A percentile compares a stretch with the other conserved stretches of the same genome.
Evolutionary conservation across 192 early-diverging fungal genomes (phyloP).

Genomic region (Podila clonocystis): DNA sequence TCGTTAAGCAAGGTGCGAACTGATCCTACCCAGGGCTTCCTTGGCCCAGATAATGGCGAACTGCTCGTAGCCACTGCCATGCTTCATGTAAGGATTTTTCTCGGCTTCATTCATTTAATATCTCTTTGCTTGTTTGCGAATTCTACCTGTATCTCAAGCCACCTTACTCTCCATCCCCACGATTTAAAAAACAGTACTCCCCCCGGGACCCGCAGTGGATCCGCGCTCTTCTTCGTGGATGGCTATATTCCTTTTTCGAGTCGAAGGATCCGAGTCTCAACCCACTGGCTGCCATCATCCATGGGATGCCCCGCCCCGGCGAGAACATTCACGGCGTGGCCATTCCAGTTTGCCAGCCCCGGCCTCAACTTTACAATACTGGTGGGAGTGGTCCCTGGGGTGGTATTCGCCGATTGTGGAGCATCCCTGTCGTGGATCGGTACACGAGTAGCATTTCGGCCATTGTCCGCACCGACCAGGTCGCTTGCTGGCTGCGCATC

Average conservation of each 20-base stretch:
- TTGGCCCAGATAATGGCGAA: background rate
- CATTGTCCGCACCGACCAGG: conserved; percentile 3
- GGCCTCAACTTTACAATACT: background rate
- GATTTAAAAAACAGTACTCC: background rate
- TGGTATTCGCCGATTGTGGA: background rate
- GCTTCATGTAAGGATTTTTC: background rate
- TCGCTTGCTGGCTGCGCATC: conserved; percentile 4
- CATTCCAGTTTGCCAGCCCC: background rate
- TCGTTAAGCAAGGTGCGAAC: too few species aligned
- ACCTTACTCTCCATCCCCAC: background rate
- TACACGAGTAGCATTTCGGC: background rate
- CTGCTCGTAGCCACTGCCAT: background rate
- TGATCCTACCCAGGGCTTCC: background rate
- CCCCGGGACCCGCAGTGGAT: background rate
- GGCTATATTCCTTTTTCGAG: background rate
- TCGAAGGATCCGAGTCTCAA: background rate
- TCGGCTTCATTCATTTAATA: background rate
- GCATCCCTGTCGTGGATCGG: background rate
- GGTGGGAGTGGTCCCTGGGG: background rate
- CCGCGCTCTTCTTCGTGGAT: background rate
- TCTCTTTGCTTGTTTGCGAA: background rate
- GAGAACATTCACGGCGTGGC: background rate
- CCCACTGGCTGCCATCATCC: background rate
- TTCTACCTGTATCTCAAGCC: background rate
- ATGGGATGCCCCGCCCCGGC: background rate